Evolutionary conservation across 805 yeast genomes (phyloP), one percentile per base, ranked within the genome.

Genomic region (Kluyveromyces starmeri): DNA sequence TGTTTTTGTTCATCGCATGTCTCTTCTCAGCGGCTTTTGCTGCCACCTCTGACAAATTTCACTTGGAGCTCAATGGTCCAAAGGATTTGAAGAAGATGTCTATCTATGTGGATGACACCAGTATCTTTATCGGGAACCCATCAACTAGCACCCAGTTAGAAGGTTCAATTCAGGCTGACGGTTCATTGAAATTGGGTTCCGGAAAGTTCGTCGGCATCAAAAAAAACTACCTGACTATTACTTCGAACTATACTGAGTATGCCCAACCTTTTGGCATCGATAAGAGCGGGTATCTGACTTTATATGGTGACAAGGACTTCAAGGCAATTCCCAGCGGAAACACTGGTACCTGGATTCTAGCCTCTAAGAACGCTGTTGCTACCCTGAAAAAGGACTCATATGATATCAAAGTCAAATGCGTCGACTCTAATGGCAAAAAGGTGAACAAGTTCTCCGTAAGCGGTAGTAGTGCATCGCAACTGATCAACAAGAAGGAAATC

Each of bases 271-370:
- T 26, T 14, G 28, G n/a, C 16, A 26, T 26, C 18, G n/a, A 26
- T 16, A 13, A 13, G 18, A 19, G 16, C 16, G 28, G 28, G 7
- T 26, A 26, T n/a, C 16, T 26, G 28, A 14, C 19, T 7, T 13
- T 26, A 5, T 16, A 26, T 14, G n/a, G 19, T 5, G 19, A 13
- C 8, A 26, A 26, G 12, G 18, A 26, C 7, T 26, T 26, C 28
- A 26, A 26, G n/a, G 28, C 28, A 7, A 26, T 26, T 26, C 28
- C 28, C 13, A 26, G 28, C 19, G 28, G 28, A 7, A 10, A 26
- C 19, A 26, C 28, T 10, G 19, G 16, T n/a, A 7, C 12, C 6
- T 26, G 18, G 17, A 14, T 26, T 13, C 16, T 26, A 13, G n/a
- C 28, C 10, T 26, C 28, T 26, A n/a, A 26, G 8, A 16, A 26